Conservation (phyloP, 139 green algal species). For the Trebouxia sp. region DNA sequence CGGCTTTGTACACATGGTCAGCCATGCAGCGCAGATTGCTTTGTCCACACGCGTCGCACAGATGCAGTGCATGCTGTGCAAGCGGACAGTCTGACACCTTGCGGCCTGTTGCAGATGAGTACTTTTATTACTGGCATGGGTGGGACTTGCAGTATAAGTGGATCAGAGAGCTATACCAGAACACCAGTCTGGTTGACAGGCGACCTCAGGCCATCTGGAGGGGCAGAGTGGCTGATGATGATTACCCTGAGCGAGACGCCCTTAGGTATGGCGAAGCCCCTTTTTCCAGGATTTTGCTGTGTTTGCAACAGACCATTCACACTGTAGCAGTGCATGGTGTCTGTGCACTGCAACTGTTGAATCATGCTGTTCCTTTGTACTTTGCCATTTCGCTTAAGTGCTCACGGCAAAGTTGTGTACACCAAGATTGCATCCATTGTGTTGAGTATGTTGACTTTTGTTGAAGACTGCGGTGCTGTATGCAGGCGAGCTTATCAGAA, state of each 20-base stretch:
- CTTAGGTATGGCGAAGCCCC: conserved; percentile 32
- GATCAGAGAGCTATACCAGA: conserved; percentile 5
- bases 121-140: conserved; percentile 30
- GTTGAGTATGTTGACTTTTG: too few species aligned
- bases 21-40: too few species aligned
- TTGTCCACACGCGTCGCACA: neutral
- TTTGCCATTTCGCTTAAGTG: too few species aligned
- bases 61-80: neutral
- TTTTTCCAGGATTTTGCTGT: neutral
- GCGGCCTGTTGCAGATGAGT: conserved; percentile 12
- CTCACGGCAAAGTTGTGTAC: too few species aligned
- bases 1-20: too few species aligned
- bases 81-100: neutral
- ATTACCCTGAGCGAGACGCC: conserved; percentile 34
- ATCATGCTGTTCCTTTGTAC: too few species aligned
- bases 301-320: neutral
- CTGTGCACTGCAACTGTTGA: too few species aligned
- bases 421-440: too few species aligned
- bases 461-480: neutral
- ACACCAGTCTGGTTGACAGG: neutral
- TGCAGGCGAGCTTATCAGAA: conserved; percentile 16
- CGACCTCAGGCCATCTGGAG: conserved; percentile 32
- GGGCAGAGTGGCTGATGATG: conserved; percentile 27
- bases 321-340: too few species aligned
- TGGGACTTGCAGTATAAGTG: conserved; percentile 33